phyloP scores from a whole-genome alignment of 306 rosid genomes.

The Trichosanthes cucumerina region DNA sequence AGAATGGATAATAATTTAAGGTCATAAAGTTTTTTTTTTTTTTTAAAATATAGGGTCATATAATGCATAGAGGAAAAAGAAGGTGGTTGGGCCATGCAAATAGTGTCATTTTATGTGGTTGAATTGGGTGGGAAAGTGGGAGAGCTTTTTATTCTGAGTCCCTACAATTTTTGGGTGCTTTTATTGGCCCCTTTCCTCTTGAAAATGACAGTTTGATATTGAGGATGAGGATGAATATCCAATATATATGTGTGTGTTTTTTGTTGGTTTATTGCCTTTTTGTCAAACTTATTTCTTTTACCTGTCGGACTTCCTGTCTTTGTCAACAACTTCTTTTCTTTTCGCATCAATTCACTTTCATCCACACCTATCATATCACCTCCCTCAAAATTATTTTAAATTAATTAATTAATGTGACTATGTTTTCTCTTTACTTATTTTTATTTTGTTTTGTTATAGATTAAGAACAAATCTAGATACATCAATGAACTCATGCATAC shows the following conservation, averaged over 20 bases:
- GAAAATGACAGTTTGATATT: neutral
- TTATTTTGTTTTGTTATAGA: neutral
- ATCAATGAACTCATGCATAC: too few species aligned
- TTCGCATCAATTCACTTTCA: neutral
- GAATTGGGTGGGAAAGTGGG: neutral
- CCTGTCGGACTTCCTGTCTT: neutral
- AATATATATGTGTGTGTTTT: neutral
- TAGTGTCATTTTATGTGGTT: neutral
- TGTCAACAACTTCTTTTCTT: neutral
- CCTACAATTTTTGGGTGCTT: neutral
- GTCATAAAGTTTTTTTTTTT: too few species aligned
- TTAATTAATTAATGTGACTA: neutral
- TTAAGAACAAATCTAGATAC: neutral
- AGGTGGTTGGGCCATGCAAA: neutral
- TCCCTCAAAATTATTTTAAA: neutral
- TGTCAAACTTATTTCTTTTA: neutral
- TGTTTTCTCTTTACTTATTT: neutral
- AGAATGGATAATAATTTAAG: neutral
- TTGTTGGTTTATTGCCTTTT: neutral
- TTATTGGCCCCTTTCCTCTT: neutral
- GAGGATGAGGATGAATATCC: conserved; percentile 9
- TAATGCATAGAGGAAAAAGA: neutral
- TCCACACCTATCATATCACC: neutral
- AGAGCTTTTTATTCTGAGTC: neutral
- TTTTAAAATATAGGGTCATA: too few species aligned